These are phyloP conservation scores for Kwoniella pini DNA, from an alignment of 768 basidiomycete species.

Conservation along the genomic window DNA sequence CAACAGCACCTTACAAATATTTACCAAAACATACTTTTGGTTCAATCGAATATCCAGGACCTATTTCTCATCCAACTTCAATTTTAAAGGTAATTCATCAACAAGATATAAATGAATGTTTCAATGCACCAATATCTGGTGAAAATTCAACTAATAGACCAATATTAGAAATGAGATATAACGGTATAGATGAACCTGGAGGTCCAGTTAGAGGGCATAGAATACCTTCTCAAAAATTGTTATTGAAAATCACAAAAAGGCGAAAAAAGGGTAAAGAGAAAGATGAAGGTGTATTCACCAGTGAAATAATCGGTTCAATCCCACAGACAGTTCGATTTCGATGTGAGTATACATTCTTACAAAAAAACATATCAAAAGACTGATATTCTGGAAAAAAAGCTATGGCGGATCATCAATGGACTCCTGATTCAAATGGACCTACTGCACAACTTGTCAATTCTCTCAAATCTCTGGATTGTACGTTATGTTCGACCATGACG, in stretches of 20 bases:
- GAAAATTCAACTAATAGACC: slow-evolving; percentile 21
- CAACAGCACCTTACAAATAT: slow-evolving; percentile 29
- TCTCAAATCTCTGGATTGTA: slow-evolving; percentile 82
- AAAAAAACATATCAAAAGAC: too few relatives aligned
- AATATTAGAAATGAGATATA: slow-evolving; percentile 73
- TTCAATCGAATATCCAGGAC: slow-evolving; percentile 88
- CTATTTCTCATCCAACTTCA: slow-evolving; percentile 67
- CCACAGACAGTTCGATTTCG: slow-evolving; percentile 84
- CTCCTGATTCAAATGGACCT: slow-evolving; percentile 71
- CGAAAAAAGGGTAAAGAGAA: slow-evolving; percentile 56
- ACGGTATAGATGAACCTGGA: slow-evolving; percentile 64
- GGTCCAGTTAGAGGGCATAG: slow-evolving; percentile 84
- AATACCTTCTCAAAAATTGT: slow-evolving; percentile 72
- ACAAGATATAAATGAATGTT: slow-evolving; percentile 69
- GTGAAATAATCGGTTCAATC: slow-evolving; percentile 65
- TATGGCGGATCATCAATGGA: slow-evolving; percentile 92
- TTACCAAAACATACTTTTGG: slow-evolving; percentile 62
- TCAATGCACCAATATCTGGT: slow-evolving; percentile 57
- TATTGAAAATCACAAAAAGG: slow-evolving; percentile 78
- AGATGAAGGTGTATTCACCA: slow-evolving; percentile 35
- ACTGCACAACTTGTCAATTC: slow-evolving; percentile 68
- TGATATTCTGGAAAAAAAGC: slow-evolving; percentile 58
- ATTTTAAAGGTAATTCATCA: slow-evolving; percentile 67
- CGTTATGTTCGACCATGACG: slow-evolving; percentile 25
- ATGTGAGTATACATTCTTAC: too few relatives aligned